A percentile compares a stretch with the other conserved stretches of the same genome.
Evolutionary conservation across 2,329 filamentous ascomycete genomes (phyloP).

Genomic region (Fusarium caatingaense): DNA sequence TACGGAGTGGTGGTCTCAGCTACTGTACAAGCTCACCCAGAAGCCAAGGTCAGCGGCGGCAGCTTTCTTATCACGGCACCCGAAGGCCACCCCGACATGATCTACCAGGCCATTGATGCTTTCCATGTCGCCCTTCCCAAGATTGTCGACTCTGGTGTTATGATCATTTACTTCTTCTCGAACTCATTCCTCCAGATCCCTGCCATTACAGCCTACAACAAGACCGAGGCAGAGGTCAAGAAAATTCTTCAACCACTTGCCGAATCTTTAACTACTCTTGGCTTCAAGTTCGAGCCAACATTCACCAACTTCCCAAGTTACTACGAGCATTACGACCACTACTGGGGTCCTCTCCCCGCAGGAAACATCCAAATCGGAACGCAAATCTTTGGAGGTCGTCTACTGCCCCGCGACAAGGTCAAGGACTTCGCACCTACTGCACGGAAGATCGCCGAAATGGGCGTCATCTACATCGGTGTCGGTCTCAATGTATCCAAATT

Average conservation of each 20-base stretch:
- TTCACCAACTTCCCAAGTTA: conserved; percentile 41
- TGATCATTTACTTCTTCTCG: conserved; percentile 54
- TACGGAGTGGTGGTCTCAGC: conserved; percentile 68
- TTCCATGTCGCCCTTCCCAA: conserved; percentile 43
- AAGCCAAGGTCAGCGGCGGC: conserved; percentile 51
- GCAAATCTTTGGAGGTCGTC: conserved; percentile 53
- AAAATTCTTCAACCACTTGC: conserved; percentile 52
- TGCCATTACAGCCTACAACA: conserved; percentile 59
- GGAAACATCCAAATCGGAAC: conserved; percentile 50
- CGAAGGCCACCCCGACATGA: conserved; percentile 6
- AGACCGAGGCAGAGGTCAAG: conserved; percentile 53
- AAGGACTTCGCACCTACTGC: conserved; percentile 29
- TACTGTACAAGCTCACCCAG: conserved; percentile 62
- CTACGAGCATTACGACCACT: conserved; percentile 58
- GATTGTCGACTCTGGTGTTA: conserved; percentile 60
- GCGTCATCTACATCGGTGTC: conserved; percentile 47
- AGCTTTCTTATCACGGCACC: conserved; percentile 39
- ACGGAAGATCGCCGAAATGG: conserved; percentile 36
- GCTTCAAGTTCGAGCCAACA: conserved; percentile 13
- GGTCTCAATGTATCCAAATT: conserved; percentile 46
- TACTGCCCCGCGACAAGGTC: conserved; percentile 54
- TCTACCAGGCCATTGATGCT: conserved; percentile 38
- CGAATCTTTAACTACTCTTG: conserved; percentile 23
- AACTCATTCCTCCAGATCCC: conserved; percentile 25
- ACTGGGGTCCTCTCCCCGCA: conserved; percentile 54